Conservation (phyloP, 805 yeast species). For the Saccharomyces paradoxus region DNA sequence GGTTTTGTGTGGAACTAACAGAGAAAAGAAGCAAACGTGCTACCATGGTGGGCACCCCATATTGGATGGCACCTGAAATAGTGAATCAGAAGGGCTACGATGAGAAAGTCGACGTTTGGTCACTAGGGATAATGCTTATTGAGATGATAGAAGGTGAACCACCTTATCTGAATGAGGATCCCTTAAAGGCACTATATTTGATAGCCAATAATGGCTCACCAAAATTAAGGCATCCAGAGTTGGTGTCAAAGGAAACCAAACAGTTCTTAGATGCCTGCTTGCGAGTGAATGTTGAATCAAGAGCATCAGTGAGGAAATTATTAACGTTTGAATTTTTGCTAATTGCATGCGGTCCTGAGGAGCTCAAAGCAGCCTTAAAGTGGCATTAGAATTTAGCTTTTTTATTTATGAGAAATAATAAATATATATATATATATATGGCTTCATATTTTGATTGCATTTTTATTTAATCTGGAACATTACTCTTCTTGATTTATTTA, state of each 20-base stretch:
- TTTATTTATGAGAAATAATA: neutral
- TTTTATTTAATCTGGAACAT: neutral
- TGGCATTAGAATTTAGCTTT: neutral
- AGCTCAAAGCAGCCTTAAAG: conserved; percentile 33
- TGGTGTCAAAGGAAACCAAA: conserved; percentile 65
- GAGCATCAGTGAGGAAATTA: conserved; percentile 89
- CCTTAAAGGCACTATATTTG: conserved; percentile 86
- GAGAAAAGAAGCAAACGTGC: conserved; percentile 83
- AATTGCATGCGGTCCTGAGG: conserved; percentile 52
- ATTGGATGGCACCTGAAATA: conserved; percentile 99
- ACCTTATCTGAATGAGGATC: conserved; percentile 95
- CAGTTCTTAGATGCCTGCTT: conserved; percentile 83
- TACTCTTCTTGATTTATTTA: neutral
- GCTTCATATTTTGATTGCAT: neutral
- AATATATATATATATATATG: neutral
- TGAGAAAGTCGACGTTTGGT: conserved; percentile 97
- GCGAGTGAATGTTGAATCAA: conserved; percentile 84
- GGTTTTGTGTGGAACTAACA: conserved; percentile 90
- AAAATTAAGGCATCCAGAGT: conserved; percentile 82
- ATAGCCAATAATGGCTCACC: conserved; percentile 98
- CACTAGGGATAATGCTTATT: conserved; percentile 94
- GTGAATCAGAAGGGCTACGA: conserved; percentile 93
- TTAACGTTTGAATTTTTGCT: conserved; percentile 66
- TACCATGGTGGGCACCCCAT: conserved; percentile 99
- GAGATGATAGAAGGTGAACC: conserved; percentile 99